Evolutionary conservation across 176 grass and related monocot genomes (phyloP), one percentile per base, ranked within the genome.

Genomic region (Microstegium vimineum): DNA sequence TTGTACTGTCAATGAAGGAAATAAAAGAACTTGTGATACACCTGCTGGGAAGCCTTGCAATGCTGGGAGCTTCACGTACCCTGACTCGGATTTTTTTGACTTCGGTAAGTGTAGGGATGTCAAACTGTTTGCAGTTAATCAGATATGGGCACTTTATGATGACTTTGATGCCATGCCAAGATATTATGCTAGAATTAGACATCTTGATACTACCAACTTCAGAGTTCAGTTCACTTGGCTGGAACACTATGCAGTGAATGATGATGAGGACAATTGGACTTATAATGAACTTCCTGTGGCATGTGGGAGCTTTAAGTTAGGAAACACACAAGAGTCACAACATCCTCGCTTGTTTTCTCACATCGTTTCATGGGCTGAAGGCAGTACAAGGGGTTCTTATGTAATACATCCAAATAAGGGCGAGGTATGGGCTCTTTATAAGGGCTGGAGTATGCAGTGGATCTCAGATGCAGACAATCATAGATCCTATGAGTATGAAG

Each of bases 91-190:
- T 63, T 88, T 98, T 73, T 98, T 74, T 1, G 82, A 98, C 73
- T 98, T 98, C 82, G 86, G 94, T 57, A 91, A 91, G 71, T 63
- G 79, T 12, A 97, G 92, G 83, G 83, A 87, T 79, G 47, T 51
- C 66, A 85, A 22, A 74, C 34, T 89, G 80, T 94, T 97, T 86
- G 57, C 40, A 47, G 83, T 84, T 66, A 86, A 84, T 82, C 90
- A 97, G 86, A 92, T 97, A 62, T 94, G 92, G 95, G 88, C 95
- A 70, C 74, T 94, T 74, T 97, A 97, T 77, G 95, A 97, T 86
- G 81, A 87, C 68, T 69, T 91, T 66, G 95, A 97, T 74, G 90
- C 81, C 38, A 97, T 97, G 92, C 95, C 95, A 80, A 91, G 95
- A 51, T 97, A 87, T 78, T 97, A 94, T 89, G 95, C 92, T 77